Evolutionary conservation across 176 grass and related monocot genomes (phyloP).

Genomic region (Carex littledalei): DNA sequence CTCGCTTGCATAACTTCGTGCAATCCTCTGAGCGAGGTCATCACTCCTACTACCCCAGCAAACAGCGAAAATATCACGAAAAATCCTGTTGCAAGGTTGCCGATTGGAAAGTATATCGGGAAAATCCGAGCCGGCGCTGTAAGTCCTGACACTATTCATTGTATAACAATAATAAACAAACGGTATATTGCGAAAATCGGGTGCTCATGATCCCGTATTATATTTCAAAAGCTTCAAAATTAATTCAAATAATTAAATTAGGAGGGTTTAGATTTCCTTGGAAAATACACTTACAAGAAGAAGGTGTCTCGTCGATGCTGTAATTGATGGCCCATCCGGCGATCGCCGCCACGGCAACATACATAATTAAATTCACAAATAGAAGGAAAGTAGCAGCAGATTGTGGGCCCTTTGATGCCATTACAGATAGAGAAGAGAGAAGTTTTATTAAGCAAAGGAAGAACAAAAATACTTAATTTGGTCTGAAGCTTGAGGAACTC

Average conservation of each 20-base stretch:
- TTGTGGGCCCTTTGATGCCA: conserved; percentile 30
- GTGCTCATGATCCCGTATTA: not conserved
- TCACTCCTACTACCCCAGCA: conserved; percentile 52
- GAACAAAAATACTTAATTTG: not conserved
- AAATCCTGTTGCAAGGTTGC: conserved; percentile 89
- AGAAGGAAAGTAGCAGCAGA: conserved; percentile 49
- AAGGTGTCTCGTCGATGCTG: conserved; percentile 62
- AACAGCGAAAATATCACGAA: conserved; percentile 86
- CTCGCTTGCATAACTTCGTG: conserved; percentile 35
- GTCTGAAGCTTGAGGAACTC: not conserved
- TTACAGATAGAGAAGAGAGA: conserved; percentile 5
- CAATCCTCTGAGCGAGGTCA: conserved; percentile 77
- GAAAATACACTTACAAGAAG: conserved; percentile 20
- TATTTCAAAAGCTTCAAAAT: not conserved
- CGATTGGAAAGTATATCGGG: conserved; percentile 96
- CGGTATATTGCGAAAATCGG: not conserved
- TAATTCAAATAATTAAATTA: not conserved
- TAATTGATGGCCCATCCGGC: conserved; percentile 94
- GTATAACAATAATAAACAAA: not conserved
- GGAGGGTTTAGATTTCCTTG: not conserved
- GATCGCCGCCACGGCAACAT: conserved; percentile 48
- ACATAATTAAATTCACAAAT: conserved; percentile 86
- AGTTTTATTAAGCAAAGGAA: conserved; percentile 8
- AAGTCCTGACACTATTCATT: conserved; percentile 33
- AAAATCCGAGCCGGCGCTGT: conserved; percentile 55